Base-by-base conservation (phyloP, 345 rosid genomes). In the Corchorus olitorius region DNA sequence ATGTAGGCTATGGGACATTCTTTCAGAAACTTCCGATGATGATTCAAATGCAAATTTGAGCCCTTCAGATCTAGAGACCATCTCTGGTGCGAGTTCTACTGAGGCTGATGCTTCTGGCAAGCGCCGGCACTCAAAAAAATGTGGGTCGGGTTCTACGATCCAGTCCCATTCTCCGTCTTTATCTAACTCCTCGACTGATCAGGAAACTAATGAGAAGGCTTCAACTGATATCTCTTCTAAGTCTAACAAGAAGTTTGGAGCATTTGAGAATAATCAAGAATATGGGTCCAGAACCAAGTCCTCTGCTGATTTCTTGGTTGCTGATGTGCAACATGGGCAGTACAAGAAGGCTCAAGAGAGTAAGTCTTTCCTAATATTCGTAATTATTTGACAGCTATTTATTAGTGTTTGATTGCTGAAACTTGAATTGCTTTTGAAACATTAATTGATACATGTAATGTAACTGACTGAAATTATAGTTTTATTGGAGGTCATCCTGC, bases 221-320 rank as follows among this genome's bases (percentile, higher is more conserved):
- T 22, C 72, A 2, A 3, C 72, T 5, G 12, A 20, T 49, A 27
- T 27, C 27, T 16, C 14, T 34, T 8, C 60, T 14, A 70, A 52
- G 33, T 70, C 60, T 70, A 34, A 33, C 8, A 41, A 70, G 8
- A 70, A 70, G 22, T 70, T 33, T 16, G 35, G 73, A 70, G 46
- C 60, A 9, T 34, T 53, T 70, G 73, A 52, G 45, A 70, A 70
- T 52, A 52, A 70, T 34, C 60, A 53, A 52, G 45, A 49, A 27
- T 27, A 27, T 70, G 46, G 60, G 20, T 33, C 73, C 45, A 34
- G 34, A 52, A 35, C 60, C 27, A 70, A 70, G 73, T 10, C 72
- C 53, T 68, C 58, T 14, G 72, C 20, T 48, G 56, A 15, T 19
- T 1, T 48, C 35, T 9, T 69, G 43, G 22, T 4, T 22, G 12